Evolutionary conservation across 306 rosid genomes (phyloP).

Genomic region (Rosa rugosa): DNA sequence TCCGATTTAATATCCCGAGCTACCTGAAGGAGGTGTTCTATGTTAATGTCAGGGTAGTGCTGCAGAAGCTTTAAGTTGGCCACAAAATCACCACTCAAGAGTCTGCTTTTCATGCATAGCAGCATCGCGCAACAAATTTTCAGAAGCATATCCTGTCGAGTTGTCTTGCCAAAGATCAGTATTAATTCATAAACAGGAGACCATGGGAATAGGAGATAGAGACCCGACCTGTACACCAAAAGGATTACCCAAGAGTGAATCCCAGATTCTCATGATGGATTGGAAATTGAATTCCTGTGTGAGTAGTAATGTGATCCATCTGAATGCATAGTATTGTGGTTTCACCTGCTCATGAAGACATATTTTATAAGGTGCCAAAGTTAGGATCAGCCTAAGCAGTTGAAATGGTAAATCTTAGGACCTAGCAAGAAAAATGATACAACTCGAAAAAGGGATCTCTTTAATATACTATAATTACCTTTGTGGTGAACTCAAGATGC

Average conservation of each 20-base stretch:
- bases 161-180: not conserved
- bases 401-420: not conserved
- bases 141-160: conserved; percentile 74
- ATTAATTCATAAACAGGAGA: not conserved
- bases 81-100: conserved; percentile 70
- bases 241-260: conserved; percentile 67
- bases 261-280: conserved; percentile 77
- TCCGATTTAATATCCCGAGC: conserved; percentile 65
- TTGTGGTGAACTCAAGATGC: conserved; percentile 71
- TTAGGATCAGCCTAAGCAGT: conserved; percentile 14
- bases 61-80: conserved; percentile 70
- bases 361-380: conserved; percentile 19
- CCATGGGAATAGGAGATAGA: conserved; percentile 21
- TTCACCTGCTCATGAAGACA: conserved; percentile 49
- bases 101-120: conserved; percentile 58
- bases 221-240: conserved; percentile 67
- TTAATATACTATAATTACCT: conserved; percentile 38
- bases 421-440: not conserved
- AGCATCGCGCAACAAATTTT: conserved; percentile 82
- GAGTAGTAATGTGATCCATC: conserved; percentile 82
- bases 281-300: conserved; percentile 76
- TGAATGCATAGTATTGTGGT: conserved; percentile 76
- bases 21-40: conserved; percentile 69
- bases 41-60: conserved; percentile 60
- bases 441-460: not conserved